phyloP scores from a whole-genome alignment of 345 rosid genomes.

The Corymbia maculata region DNA sequence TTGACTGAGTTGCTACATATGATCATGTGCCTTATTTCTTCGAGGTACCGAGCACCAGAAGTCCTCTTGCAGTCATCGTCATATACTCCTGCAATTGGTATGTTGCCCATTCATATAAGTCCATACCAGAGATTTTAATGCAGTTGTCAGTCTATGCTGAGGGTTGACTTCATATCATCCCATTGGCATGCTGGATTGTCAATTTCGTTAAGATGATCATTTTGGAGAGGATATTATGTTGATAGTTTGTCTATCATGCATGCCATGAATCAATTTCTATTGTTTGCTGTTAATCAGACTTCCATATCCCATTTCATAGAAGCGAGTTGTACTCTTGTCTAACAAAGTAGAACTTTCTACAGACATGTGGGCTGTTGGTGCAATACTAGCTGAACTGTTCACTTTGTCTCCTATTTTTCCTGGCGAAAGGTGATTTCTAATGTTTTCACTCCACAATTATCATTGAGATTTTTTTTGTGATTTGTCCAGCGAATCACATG shows the following conservation, averaged over 20 bases:
- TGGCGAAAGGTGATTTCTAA: constrained; percentile 61
- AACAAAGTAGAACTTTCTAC: constrained; percentile 10
- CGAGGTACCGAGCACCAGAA: constrained; percentile 97
- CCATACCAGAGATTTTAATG: not conserved
- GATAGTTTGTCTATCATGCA: not conserved
- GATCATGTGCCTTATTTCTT: not conserved
- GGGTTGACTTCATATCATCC: not conserved
- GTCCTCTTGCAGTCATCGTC: constrained; percentile 74
- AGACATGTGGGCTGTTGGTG: constrained; percentile 99
- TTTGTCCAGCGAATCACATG: not conserved
- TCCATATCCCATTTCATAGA: not conserved
- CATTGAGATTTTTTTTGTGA: not conserved
- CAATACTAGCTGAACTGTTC: constrained; percentile 89
- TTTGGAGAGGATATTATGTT: not conserved
- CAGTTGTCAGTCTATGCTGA: not conserved
- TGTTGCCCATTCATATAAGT: not conserved
- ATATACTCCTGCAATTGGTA: constrained; percentile 94
- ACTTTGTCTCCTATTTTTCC: constrained; percentile 81
- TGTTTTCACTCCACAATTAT: not conserved
- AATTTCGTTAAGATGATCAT: not conserved
- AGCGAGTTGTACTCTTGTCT: not conserved
- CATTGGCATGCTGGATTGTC: not conserved
- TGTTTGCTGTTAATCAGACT: not conserved
- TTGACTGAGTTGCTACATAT: not conserved
- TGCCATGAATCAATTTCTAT: not conserved